phyloP scores from a whole-genome alignment of 2,329 filamentous ascomycete species.

The Neonectria punicea region DNA sequence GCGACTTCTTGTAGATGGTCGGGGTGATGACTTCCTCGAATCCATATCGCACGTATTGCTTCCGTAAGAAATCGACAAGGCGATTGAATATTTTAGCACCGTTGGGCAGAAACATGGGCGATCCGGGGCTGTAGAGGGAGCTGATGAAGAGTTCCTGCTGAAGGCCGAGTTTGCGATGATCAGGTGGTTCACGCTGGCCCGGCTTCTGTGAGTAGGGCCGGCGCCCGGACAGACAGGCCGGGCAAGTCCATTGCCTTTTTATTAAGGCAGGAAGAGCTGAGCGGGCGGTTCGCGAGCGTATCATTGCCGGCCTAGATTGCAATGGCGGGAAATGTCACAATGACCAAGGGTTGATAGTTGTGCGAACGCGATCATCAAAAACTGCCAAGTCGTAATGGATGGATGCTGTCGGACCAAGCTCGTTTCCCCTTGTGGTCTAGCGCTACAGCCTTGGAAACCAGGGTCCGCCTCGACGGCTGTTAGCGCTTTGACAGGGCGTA shows the following conservation, averaged over 20 bases:
- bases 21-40: constrained; percentile 91
- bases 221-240: constrained; percentile 43
- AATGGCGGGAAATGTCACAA: constrained; percentile 28
- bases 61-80: constrained; percentile 81
- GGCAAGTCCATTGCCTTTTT: constrained; percentile 46
- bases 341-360: constrained; percentile 7
- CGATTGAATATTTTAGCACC: constrained; percentile 87
- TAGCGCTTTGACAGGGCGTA: constrained; percentile 23
- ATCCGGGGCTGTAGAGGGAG: constrained; percentile 84
- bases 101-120: constrained; percentile 84
- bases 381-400: constrained; percentile 15
- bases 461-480: constrained; percentile 35
- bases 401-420: constrained; percentile 27
- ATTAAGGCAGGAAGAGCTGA: constrained; percentile 30
- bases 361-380: constrained; percentile 26
- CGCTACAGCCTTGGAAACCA: constrained; percentile 17
- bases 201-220: constrained; percentile 47
- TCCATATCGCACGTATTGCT: constrained; percentile 85
- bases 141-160: constrained; percentile 83
- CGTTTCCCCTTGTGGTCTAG: constrained; percentile 41
- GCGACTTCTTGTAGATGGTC: constrained; percentile 87
- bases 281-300: constrained; percentile 41
- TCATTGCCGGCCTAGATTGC: constrained; percentile 40
- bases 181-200: constrained; percentile 52
- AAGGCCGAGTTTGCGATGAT: constrained; percentile 69